A percentile compares a stretch with the other conserved stretches of the same genome.
Conservation (phyloP, 306 rosid genomes). For the Bauhinia variegata region DNA sequence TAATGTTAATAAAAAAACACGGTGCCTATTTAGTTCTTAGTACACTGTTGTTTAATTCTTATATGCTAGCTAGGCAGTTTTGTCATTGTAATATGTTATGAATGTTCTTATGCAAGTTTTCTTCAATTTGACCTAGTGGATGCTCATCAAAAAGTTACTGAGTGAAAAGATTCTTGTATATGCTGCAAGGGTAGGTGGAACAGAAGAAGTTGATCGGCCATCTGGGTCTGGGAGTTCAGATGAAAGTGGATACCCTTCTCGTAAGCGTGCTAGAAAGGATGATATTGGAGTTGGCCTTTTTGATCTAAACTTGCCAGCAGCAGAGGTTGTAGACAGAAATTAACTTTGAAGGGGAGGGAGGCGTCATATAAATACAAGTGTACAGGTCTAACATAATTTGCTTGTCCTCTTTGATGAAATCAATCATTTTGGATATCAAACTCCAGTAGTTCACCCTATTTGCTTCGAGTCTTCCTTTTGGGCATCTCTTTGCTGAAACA, state of each 20-base stretch:
- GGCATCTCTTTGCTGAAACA: conserved; percentile 26
- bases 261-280: conserved; percentile 81
- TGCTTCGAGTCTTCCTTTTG: conserved; percentile 34
- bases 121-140: conserved; percentile 46
- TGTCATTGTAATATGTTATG: conserved; percentile 6
- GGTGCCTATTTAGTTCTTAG: too few relatives aligned
- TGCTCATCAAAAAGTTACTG: conserved; percentile 49
- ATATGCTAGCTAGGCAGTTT: too few relatives aligned
- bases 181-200: conserved; percentile 67
- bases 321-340: conserved; percentile 77
- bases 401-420: conserved; percentile 44
- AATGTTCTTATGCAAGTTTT: conserved; percentile 36
- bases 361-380: conserved; percentile 51
- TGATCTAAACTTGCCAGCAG: conserved; percentile 97
- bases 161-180: conserved; percentile 51
- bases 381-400: conserved; percentile 70
- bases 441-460: conserved; percentile 30
- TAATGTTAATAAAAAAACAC: too few relatives aligned
- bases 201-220: conserved; percentile 57
- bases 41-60: too few relatives aligned
- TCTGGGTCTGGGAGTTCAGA: conserved; percentile 79
- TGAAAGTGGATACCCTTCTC: conserved; percentile 59
- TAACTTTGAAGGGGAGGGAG: conserved; percentile 58
- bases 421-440: conserved; percentile 41
- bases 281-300: conserved; percentile 65